A percentile compares a stretch with the other conserved stretches of the same genome.
These are phyloP conservation scores for Eucalyptus curtisii DNA, from an alignment of 345 rosid genomes.

Conservation along the genomic window DNA sequence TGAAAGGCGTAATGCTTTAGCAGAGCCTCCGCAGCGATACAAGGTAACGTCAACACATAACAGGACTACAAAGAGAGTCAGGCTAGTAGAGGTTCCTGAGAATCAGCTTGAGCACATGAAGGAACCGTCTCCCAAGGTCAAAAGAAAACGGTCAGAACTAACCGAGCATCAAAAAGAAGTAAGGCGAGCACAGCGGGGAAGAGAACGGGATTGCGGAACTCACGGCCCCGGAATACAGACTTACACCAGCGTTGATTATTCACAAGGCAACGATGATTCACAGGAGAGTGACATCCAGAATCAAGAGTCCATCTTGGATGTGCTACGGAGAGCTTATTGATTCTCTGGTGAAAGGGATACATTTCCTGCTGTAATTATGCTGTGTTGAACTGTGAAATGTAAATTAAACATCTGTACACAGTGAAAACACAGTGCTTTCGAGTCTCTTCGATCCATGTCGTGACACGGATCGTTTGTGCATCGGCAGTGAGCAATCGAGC, in stretches of 20 bases:
- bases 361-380: background rate
- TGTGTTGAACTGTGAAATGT: background rate
- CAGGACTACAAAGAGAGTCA: constrained; percentile 31
- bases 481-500: background rate
- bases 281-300: constrained; percentile 21
- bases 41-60: constrained; percentile 15
- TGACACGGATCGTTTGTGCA: background rate
- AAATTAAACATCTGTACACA: background rate
- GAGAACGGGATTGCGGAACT: constrained; percentile 24
- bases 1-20: background rate
- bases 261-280: constrained; percentile 31
- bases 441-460: background rate
- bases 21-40: constrained; percentile 4
- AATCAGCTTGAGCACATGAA: background rate
- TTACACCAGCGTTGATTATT: constrained; percentile 35
- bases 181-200: constrained; percentile 41
- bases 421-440: background rate
- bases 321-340: constrained; percentile 7
- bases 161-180: constrained; percentile 50
- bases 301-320: constrained; percentile 12
- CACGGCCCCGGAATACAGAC: constrained; percentile 41
- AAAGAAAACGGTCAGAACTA: constrained; percentile 24
- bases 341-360: background rate
- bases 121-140: background rate
- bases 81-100: background rate